Evolutionary conservation across 208 protist species (phyloP), one percentile per base, ranked within the genome.

Genomic region (Lotmaria passim): DNA sequence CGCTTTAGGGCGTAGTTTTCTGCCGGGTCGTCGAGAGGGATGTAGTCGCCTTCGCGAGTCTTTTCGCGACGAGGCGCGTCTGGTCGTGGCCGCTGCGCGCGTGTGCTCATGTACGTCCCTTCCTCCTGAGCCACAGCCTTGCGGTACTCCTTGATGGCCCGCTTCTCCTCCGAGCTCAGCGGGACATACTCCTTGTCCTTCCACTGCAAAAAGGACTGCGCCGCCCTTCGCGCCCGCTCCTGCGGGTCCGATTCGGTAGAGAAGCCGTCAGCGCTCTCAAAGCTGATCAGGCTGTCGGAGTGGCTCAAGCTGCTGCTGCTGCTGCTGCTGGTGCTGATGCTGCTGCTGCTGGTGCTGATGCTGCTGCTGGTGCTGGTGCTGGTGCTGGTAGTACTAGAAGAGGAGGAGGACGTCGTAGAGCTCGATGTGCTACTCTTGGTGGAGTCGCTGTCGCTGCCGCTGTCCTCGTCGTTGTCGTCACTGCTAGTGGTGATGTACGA

Each of bases 121-220:
- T 73, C 47, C 46, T 58, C 67, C 6, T 28, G 24, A 15, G 67
- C 67, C 10, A 73, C 36, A 11, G 46, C 12, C 46, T 64, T 62
- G 23, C 67, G 67, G 67, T 73, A 64, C 57, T 73, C 67, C 47
- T 73, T 73, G 38, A 73, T 73, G 46, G 46, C 47, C 15, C 57
- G 67, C 55, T 65, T 73, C 46, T 73, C 56, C 23, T 73, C 56
- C 19, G 10, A 15, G 57, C 38, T 73, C 5, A 73, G 57, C 21
- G 67, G 67, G 39, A 73, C 56, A 46, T 73, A 73, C 28, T 52
- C 67, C 51, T 73, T 73, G 47, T 73, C 24, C 39, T 73, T 73
- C 67, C 67, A 73, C 46, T 57, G 55, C 52, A 73, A 46, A 30
- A 73, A 73, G 1, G 67, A 73, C 34, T 41, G 36, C 11, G 67